Conservation (phyloP, 768 basidiomycete species). For the Russula abietina region DNA sequence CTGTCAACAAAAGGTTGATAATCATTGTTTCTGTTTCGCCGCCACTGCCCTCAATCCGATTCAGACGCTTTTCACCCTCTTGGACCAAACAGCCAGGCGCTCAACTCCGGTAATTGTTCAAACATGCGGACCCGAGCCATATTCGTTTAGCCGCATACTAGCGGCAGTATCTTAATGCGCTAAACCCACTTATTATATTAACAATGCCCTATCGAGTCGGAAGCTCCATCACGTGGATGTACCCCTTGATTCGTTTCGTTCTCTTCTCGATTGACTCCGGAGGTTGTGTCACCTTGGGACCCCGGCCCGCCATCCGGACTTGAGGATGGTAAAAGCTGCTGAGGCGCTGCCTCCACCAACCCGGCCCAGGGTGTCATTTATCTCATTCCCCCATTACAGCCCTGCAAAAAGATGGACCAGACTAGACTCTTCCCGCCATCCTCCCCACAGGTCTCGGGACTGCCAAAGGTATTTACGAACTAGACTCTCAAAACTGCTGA, state of each 20-base stretch:
- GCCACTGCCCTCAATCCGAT: not conserved
- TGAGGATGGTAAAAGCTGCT: not conserved
- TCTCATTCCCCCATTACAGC: constrained; percentile 3
- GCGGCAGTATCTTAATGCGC: not conserved
- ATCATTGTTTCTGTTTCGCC: constrained; percentile 8
- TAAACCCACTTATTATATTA: not conserved
- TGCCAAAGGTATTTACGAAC: constrained; percentile 9
- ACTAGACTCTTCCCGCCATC: not conserved
- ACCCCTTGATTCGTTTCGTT: constrained; percentile 11
- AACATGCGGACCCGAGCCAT: not conserved
- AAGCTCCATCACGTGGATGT: constrained; percentile 8
- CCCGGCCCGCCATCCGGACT: constrained; percentile 8
- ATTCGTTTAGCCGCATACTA: not conserved
- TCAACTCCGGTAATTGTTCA: constrained; percentile 13
- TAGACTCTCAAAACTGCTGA: not conserved
- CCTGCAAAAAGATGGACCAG: constrained; percentile 5
- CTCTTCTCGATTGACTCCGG: constrained; percentile 3
- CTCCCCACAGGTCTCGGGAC: not conserved
- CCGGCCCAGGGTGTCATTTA: not conserved
- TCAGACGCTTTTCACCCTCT: not conserved
- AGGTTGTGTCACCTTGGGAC: constrained; percentile 7
- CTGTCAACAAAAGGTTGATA: not conserved
- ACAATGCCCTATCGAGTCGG: constrained; percentile 15
- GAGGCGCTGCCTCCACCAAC: not conserved
- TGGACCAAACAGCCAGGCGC: not conserved